Percentiles rank a stretch among this genome's conserved stretches.
phyloP scores from a whole-genome alignment of 2,329 filamentous ascomycete genomes.

The Epichloe hybrida region DNA sequence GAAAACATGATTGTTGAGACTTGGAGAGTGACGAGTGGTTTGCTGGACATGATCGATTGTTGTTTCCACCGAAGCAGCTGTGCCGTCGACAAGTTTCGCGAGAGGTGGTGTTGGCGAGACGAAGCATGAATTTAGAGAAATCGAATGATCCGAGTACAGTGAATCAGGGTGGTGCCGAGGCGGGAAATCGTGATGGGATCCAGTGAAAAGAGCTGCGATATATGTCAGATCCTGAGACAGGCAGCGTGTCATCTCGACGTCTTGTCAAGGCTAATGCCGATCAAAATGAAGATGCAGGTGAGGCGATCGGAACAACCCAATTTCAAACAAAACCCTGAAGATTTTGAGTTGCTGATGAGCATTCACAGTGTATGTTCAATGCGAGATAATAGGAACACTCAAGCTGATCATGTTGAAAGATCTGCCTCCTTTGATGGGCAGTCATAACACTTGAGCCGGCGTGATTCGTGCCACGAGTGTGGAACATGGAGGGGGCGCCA shows the following conservation, averaged over 20 bases:
- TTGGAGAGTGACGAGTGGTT: neutral
- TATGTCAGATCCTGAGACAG: slow-evolving; percentile 16
- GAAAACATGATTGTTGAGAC: slow-evolving; percentile 2
- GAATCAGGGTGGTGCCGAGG: neutral
- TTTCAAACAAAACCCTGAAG: no score
- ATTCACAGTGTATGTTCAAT: no score
- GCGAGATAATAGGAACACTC: no score
- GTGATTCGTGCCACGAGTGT: neutral
- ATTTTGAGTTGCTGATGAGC: no score
- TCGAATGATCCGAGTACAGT: neutral
- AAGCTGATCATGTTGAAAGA: neutral
- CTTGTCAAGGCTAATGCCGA: neutral
- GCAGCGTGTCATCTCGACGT: slow-evolving; percentile 14
- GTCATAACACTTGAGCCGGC: neutral
- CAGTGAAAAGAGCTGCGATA: slow-evolving; percentile 13
- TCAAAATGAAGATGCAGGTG: neutral
- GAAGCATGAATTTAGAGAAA: neutral
- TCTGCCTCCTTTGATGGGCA: no score
- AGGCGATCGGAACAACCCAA: no score
- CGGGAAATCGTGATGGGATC: slow-evolving; percentile 8
- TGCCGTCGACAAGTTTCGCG: neutral
- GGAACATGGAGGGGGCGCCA: neutral
- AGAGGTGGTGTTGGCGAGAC: neutral
- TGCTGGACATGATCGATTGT: neutral
- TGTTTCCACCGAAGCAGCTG: neutral